phyloP scores from a whole-genome alignment of 768 basidiomycete genomes.

The Hebeloma cylindrosporum region DNA sequence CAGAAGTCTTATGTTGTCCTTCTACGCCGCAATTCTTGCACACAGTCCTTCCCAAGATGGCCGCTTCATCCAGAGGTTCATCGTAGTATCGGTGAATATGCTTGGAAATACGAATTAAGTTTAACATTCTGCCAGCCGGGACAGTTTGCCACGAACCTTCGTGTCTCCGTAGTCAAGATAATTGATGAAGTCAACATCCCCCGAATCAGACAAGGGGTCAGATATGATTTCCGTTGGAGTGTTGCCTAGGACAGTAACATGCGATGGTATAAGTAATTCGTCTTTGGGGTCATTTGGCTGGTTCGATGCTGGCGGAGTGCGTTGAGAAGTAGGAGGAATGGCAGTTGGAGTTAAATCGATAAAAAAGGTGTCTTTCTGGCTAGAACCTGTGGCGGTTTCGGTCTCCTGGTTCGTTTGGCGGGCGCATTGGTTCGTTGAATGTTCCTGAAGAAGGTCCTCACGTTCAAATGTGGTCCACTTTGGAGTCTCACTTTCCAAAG shows the following conservation, averaged over 20 bases:
- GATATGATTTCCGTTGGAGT: slow-evolving; percentile 48
- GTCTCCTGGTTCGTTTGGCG: not conserved
- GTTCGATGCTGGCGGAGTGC: not conserved
- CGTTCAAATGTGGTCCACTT: slow-evolving; percentile 5
- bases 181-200: slow-evolving; percentile 70
- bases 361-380: slow-evolving; percentile 1
- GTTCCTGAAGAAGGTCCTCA: slow-evolving; percentile 9
- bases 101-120: slow-evolving; percentile 28
- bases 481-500: not conserved
- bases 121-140: not conserved
- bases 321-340: slow-evolving; percentile 1
- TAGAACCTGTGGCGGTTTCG: not conserved
- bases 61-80: slow-evolving; percentile 38
- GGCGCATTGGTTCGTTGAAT: not conserved
- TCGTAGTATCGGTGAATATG: slow-evolving; percentile 69
- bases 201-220: slow-evolving; percentile 39
- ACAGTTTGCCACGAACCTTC: slow-evolving; percentile 39
- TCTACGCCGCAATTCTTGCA: slow-evolving; percentile 82
- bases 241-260: slow-evolving; percentile 60
- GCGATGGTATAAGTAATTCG: slow-evolving; percentile 61
- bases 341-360: slow-evolving; percentile 6
- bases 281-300: slow-evolving; percentile 11
- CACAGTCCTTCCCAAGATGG: slow-evolving; percentile 47
- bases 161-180: slow-evolving; percentile 74
- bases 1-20: slow-evolving; percentile 62